Percentiles rank a stretch among this genome's conserved stretches.
Evolutionary conservation across 257 asterid species (phyloP).

Genomic region (Petunia secreta): DNA sequence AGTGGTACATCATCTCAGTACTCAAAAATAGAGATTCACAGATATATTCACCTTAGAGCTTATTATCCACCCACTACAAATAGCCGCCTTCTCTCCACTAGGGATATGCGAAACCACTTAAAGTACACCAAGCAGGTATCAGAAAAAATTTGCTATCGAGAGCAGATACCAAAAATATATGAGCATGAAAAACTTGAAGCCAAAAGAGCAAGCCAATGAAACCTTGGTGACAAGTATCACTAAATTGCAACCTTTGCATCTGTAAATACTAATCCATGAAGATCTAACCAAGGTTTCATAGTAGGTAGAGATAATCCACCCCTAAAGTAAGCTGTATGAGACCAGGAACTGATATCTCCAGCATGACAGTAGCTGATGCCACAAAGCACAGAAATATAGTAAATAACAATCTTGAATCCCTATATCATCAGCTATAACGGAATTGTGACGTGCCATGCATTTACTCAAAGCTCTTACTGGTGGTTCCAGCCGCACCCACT

Average conservation of each 20-base stretch:
- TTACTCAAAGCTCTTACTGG: neutral
- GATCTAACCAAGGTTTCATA: neutral
- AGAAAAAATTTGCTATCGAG: neutral
- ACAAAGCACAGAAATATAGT: neutral
- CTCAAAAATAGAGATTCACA: neutral
- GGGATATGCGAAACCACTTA: neutral
- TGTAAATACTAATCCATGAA: neutral
- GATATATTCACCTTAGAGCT: neutral
- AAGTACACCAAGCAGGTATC: neutral
- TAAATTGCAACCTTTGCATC: neutral
- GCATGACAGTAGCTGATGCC: slow-evolving; percentile 17
- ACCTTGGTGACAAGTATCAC: neutral
- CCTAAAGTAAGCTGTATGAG: neutral
- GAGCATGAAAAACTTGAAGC: neutral
- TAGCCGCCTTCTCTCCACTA: neutral
- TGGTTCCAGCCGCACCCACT: neutral
- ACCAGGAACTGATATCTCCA: neutral
- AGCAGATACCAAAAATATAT: neutral
- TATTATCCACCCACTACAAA: neutral
- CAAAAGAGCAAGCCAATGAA: neutral
- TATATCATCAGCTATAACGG: neutral
- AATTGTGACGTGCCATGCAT: neutral
- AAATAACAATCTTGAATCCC: neutral
- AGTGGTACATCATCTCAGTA: neutral
- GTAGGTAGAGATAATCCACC: neutral